Evolutionary conservation across 768 basidiomycete species (phyloP).

Genomic region (Tulasnella sp.): DNA sequence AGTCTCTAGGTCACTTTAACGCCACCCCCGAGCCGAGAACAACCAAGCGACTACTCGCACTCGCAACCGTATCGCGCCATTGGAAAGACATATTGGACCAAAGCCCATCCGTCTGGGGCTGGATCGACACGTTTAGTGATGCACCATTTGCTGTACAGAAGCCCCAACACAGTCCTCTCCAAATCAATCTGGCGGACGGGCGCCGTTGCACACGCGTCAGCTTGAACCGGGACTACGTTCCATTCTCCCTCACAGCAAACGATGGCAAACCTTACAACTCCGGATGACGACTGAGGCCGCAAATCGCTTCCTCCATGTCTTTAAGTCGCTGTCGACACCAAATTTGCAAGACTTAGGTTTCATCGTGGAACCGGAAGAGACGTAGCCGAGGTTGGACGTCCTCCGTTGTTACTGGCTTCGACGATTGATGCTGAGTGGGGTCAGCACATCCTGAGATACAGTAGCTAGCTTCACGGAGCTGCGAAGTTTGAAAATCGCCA

Average conservation of each 20-base stretch:
- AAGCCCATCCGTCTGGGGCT: not conserved
- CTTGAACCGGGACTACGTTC: not conserved
- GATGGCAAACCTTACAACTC: not conserved
- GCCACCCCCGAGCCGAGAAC: not conserved
- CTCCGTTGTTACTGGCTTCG: not conserved
- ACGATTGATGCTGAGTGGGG: not conserved
- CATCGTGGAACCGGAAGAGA: not conserved
- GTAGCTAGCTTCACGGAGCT: not conserved
- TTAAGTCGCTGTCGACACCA: not conserved
- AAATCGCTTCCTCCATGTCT: not conserved
- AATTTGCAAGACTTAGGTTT: not conserved
- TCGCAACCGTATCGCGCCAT: not conserved
- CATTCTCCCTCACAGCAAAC: not conserved
- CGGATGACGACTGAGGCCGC: not conserved
- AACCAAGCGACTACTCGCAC: not conserved
- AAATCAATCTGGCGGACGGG: not conserved
- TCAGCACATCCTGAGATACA: not conserved
- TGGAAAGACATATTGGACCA: not conserved
- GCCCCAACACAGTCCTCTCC: not conserved
- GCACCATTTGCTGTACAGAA: not conserved
- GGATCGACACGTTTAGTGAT: not conserved
- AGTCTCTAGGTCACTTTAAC: not conserved
- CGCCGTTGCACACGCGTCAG: not conserved
- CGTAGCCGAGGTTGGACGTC: not conserved
- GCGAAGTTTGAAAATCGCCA: not conserved